Conservation (phyloP, 371 early-diverging fungal species). For the Umbelopsis sp. region DNA sequence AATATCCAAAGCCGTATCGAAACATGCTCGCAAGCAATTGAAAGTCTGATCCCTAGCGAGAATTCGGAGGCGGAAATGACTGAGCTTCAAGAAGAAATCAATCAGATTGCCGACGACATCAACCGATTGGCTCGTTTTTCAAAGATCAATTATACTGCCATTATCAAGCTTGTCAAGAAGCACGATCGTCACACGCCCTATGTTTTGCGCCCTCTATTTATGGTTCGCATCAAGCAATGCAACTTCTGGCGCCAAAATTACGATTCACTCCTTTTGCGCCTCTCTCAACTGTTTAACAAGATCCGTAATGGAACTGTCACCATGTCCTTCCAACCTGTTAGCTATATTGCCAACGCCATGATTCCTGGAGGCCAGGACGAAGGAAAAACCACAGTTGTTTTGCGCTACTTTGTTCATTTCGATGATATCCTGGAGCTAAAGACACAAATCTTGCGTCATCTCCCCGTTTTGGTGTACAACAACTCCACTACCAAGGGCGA, state of each 20-base stretch:
- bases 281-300: constrained; percentile 82
- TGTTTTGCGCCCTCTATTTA: constrained; percentile 77
- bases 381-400: neutral
- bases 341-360: neutral
- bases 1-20: constrained; percentile 73
- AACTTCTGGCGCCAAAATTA: constrained; percentile 85
- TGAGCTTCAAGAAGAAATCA: constrained; percentile 66
- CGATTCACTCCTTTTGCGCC: constrained; percentile 78
- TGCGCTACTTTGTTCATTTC: constrained; percentile 90
- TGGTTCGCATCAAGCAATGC: constrained; percentile 71
- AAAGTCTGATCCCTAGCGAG: constrained; percentile 54
- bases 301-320: constrained; percentile 83
- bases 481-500: constrained; percentile 40
- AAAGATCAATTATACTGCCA: constrained; percentile 90
- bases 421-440: constrained; percentile 95
- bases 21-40: constrained; percentile 62
- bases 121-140: constrained; percentile 85
- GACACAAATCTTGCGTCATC: constrained; percentile 81
- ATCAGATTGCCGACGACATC: constrained; percentile 73
- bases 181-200: constrained; percentile 88
- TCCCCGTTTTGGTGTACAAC: constrained; percentile 89
- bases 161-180: constrained; percentile 92
- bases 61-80: constrained; percentile 48
- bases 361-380: too few species aligned
- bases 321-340: constrained; percentile 50